Base-by-base conservation (phyloP, 164 flowering plant genomes). In the Umbilicus rupestris region DNA sequence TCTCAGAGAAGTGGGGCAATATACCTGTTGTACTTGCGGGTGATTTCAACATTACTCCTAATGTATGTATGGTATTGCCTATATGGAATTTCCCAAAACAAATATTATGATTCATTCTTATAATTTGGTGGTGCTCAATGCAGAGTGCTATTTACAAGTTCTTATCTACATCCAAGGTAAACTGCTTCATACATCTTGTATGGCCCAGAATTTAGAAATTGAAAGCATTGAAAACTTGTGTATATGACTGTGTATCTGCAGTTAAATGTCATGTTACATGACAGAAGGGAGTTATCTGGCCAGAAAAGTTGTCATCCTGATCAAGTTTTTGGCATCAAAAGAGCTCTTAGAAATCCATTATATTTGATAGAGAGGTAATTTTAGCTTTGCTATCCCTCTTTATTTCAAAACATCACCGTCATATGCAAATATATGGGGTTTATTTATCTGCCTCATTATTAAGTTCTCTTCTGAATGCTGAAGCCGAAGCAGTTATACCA, bases 131-230 rank as follows among this genome's bases (percentile, higher is more conserved):
- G 62, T 69, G 60, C 62, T 66, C 17, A 41, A 69, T 42, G 57
- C 87, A 87, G 88, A 80, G 92, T 79, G 77, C 87, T 45, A 71
- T 87, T 67, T 87, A 87, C 76, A 75, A 84, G 68, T 87, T 84
- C 74, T 71, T 87, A 66, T 73, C 83, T 30, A 73, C 82, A 55
- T 87, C 92, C 58, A 71, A 84, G 85, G 87, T 87, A 68, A 69
- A 42, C 37, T 44, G 52, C 63, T 63, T 20, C 6, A 49, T 39
- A 35, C 31, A 58, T 49, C 37, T 55, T 44, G 19, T 44, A 52
- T 65, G 19, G 39, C 24, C 49, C 31, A 58, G 29, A 55, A 46
- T 20, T 39, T 63, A 63, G 26, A 17, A 22, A 63, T 3, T 28
- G 19, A 9, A 55, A 24, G 58, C 16, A 35, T 64, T 19, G 24